Conservation (phyloP, 1,284 basidiomycete genomes). For the Fomitiporia mediterranea region DNA sequence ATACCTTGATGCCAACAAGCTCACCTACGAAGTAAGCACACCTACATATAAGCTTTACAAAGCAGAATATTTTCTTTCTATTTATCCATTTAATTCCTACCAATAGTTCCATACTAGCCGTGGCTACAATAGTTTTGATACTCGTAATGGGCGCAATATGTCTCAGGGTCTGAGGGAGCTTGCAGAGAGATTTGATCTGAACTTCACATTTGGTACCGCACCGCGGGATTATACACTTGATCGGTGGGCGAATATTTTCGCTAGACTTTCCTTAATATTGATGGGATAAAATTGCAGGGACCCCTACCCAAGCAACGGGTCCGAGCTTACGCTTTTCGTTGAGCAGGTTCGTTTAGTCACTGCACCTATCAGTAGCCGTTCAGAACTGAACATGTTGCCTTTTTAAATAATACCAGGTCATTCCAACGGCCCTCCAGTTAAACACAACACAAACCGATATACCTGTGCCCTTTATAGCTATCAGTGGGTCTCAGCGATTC, state of each 20-base stretch:
- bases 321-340: conserved; percentile 56
- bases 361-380: no score
- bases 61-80: neutral
- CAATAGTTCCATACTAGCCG: conserved; percentile 51
- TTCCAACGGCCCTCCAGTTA: conserved; percentile 47
- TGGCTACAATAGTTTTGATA: conserved; percentile 50
- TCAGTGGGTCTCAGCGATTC: conserved; percentile 74
- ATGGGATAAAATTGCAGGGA: conserved; percentile 32
- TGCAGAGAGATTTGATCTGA: conserved; percentile 49
- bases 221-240: conserved; percentile 72
- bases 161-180: conserved; percentile 51
- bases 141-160: conserved; percentile 45
- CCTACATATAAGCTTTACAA: no score
- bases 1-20: conserved; percentile 69
- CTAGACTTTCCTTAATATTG: no score
- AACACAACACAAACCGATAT: conserved; percentile 56
- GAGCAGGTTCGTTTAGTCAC: conserved; percentile 48
- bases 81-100: neutral
- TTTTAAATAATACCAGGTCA: conserved; percentile 39
- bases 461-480: conserved; percentile 48
- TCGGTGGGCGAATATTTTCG: conserved; percentile 41
- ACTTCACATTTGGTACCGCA: conserved; percentile 57
- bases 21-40: conserved; percentile 45
- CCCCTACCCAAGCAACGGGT: conserved; percentile 64
- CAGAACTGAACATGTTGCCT: neutral